Percentiles rank a stretch among this genome's conserved stretches.
These are phyloP conservation scores for Vicia villosa DNA, from an alignment of 306 rosid species.

Conservation along the genomic window DNA sequence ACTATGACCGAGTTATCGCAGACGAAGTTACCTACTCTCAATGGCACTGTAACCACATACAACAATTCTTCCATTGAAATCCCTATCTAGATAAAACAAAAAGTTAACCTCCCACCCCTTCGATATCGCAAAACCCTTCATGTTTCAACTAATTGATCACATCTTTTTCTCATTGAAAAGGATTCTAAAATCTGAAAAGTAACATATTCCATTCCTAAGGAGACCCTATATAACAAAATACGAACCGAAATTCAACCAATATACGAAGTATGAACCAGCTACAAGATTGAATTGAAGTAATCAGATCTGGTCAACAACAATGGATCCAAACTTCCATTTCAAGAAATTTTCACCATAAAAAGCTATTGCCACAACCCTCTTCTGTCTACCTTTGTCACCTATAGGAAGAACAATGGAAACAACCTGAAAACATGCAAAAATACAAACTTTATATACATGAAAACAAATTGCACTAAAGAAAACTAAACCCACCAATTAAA, in stretches of 20 bases:
- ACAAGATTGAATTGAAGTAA: conserved; percentile 51
- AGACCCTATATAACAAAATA: conserved; percentile 41
- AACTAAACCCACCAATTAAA: conserved; percentile 40
- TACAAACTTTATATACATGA: conserved; percentile 39
- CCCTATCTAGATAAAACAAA: conserved; percentile 58
- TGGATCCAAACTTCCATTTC: conserved; percentile 57
- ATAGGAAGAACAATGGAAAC: conserved; percentile 44
- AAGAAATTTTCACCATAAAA: conserved; percentile 45
- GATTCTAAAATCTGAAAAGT: conserved; percentile 54
- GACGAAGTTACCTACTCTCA: conserved; percentile 75
- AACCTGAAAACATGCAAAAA: conserved; percentile 44
- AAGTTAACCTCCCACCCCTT: conserved; percentile 63
- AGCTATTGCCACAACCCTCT: conserved; percentile 43
- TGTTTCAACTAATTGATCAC: conserved; percentile 58
- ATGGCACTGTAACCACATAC: conserved; percentile 63
- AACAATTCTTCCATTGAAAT: conserved; percentile 85
- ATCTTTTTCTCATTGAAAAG: conserved; percentile 54
- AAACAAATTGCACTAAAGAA: conserved; percentile 34
- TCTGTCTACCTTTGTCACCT: conserved; percentile 52
- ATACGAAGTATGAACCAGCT: conserved; percentile 51
- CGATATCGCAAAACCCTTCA: conserved; percentile 65
- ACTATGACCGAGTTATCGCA: conserved; percentile 67
- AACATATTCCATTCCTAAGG: conserved; percentile 66
- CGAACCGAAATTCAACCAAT: conserved; percentile 45
- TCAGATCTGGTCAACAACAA: conserved; percentile 92